phyloP scores from a whole-genome alignment of 495 filamentous ascomycete genomes.

The Halenospora varia region DNA sequence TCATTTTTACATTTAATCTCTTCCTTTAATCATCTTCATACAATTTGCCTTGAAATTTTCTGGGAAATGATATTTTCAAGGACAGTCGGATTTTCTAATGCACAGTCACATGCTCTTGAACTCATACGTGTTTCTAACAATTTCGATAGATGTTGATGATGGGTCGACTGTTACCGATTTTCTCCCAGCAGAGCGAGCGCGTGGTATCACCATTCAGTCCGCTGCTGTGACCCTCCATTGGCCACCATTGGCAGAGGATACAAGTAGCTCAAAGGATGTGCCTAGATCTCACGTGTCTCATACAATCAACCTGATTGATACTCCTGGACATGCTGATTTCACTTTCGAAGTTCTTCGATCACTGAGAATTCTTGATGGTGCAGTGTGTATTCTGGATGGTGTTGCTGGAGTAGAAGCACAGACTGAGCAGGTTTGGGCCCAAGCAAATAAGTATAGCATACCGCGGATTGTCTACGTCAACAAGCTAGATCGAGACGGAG shows the following conservation, averaged over 20 bases:
- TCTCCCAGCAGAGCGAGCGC: slow-evolving; percentile 85
- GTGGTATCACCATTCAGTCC: slow-evolving; percentile 97
- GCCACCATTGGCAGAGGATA: slow-evolving; percentile 34
- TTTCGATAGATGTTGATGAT: slow-evolving; percentile 78
- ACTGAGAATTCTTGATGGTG: slow-evolving; percentile 88
- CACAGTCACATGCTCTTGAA: no score
- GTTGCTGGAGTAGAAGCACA: slow-evolving; percentile 98
- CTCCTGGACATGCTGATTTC: slow-evolving; percentile 96
- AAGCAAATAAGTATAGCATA: slow-evolving; percentile 80
- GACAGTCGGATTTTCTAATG: no score
- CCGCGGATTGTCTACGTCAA: slow-evolving; percentile 89
- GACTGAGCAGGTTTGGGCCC: slow-evolving; percentile 95
- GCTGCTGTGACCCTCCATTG: slow-evolving; percentile 95
- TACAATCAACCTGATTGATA: slow-evolving; percentile 93
- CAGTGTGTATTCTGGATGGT: slow-evolving; percentile 92
- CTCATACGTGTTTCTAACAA: no score
- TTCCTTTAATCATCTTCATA: no score
- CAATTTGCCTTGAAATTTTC: no score
- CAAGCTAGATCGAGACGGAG: slow-evolving; percentile 93
- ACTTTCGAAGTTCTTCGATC: slow-evolving; percentile 96
- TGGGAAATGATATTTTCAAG: no score
- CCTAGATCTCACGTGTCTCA: slow-evolving; percentile 47
- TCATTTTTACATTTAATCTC: neutral
- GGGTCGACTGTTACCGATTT: slow-evolving; percentile 98
- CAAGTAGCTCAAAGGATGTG: slow-evolving; percentile 30